Base-by-base conservation (phyloP, 345 rosid genomes). In the Euclidium syriacum region DNA sequence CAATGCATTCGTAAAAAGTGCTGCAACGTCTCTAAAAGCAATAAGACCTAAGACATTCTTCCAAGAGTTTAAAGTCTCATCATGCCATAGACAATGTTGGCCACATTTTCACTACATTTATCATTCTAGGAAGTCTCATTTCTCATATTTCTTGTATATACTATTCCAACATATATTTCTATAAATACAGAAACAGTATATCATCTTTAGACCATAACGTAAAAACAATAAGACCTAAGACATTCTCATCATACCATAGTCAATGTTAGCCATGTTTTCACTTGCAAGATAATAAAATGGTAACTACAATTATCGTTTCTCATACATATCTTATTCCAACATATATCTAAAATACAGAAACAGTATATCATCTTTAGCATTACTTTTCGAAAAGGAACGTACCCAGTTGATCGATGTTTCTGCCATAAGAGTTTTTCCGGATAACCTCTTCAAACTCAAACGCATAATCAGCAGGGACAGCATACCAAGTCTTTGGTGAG, bases 401-500 rank as follows among this genome's bases (percentile, higher is more conserved):
- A 90, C 99, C 96, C 79, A 95, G 76, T 48, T 77, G 84, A 77
- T 95, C 98, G 25, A 82, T 61, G 70, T 75, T 76, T 42, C 88
- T 94, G 62, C 95, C 98, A 80, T 83, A 90, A 55, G 85, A 94
- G 61, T 79, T 78, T 7, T 67, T 70, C 43, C 94, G 90, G 52
- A 90, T 82, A 77, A 82, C 85, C 73, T 95, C 98, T 83, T 95
- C 99, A 73, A 95, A 95, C 56, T 81, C 77, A 67, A 75, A 79
- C 8, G 90, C 99, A 80, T 85, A 81, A 70, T 88, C 98, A 73
- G 86, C 85, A 22, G 98, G 98, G 70, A 95, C 87, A 59, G 99
- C 80, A 66, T 90, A 95, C 99, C 96, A 95, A 41, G 99, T 90
- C 81, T 95, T 95, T 19, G 94, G 79, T 50, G 94, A 81, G 60